Conservation (phyloP, 164 flowering plant species). For the Litsea cubeba region DNA sequence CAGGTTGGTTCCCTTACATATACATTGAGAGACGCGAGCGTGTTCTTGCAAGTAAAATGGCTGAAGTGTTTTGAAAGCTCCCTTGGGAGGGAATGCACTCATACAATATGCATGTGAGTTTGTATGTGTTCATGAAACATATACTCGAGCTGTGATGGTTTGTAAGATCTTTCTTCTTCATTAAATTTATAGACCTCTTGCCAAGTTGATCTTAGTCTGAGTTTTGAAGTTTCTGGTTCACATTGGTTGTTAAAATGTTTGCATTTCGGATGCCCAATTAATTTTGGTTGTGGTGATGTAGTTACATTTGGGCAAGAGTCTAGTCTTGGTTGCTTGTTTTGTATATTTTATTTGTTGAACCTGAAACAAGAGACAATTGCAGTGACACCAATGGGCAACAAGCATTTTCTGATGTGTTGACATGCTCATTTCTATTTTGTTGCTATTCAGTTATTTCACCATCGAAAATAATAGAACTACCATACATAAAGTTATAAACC, state of each 20-base stretch:
- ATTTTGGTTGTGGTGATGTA: not conserved
- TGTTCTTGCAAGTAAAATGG: slow-evolving; percentile 89
- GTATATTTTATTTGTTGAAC: no score
- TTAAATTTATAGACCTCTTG: not conserved
- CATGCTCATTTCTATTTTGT: no score
- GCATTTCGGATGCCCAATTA: not conserved
- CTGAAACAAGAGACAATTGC: no score
- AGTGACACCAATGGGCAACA: no score
- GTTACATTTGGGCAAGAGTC: no score
- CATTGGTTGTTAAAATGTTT: not conserved
- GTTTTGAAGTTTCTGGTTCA: not conserved
- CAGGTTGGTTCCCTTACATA: slow-evolving; percentile 95
- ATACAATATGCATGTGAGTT: not conserved
- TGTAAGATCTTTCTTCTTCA: not conserved
- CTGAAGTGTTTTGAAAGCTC: slow-evolving; percentile 60
- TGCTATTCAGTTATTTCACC: no score
- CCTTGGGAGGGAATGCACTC: not conserved
- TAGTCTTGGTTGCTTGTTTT: no score
- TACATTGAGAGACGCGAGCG: slow-evolving; percentile 89
- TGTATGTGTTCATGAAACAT: not conserved
- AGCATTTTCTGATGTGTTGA: no score
- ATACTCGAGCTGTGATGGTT: not conserved
- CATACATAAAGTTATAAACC: no score
- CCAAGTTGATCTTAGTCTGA: not conserved
- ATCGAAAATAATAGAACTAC: no score